These are phyloP conservation scores for Butyriboletus loyo DNA, from an alignment of 768 basidiomycete genomes.

Conservation along the genomic window DNA sequence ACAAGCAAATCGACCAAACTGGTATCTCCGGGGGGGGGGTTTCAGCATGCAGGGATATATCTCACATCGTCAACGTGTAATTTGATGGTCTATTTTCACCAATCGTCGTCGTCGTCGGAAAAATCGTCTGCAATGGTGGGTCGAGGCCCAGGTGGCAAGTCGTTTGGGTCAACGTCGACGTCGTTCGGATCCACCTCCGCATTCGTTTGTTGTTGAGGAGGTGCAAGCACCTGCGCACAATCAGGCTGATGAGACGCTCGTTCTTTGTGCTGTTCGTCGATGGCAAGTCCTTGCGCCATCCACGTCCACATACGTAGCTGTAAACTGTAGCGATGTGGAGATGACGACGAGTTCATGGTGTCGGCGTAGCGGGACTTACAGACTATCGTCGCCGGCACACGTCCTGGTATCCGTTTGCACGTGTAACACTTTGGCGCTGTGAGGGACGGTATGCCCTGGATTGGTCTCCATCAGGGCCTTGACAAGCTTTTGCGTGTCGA, in stretches of 20 bases:
- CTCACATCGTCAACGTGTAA: neutral
- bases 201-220: neutral
- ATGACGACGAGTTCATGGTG: neutral
- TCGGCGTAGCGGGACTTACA: constrained; percentile 32
- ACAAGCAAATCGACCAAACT: neutral
- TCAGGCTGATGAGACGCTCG: constrained; percentile 14
- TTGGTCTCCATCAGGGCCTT: constrained; percentile 37
- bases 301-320: constrained; percentile 44
- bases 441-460: constrained; percentile 23
- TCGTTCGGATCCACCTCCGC: constrained; percentile 13
- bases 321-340: constrained; percentile 26
- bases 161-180: constrained; percentile 11
- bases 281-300: constrained; percentile 44
- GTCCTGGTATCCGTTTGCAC: constrained; percentile 34
- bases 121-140: constrained; percentile 18
- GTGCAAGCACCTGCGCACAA: constrained; percentile 12
- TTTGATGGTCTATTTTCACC: constrained; percentile 8
- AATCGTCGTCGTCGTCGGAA: constrained; percentile 31
- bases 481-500: constrained; percentile 42
- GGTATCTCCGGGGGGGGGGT: too few relatives aligned
- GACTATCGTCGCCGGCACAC: constrained; percentile 53
- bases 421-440: constrained; percentile 34
- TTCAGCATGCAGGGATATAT: neutral
- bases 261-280: constrained; percentile 42
- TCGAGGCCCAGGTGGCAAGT: constrained; percentile 2